Evolutionary conservation across 176 grass and related monocot genomes (phyloP).

Genomic region (Phragmites australis): DNA sequence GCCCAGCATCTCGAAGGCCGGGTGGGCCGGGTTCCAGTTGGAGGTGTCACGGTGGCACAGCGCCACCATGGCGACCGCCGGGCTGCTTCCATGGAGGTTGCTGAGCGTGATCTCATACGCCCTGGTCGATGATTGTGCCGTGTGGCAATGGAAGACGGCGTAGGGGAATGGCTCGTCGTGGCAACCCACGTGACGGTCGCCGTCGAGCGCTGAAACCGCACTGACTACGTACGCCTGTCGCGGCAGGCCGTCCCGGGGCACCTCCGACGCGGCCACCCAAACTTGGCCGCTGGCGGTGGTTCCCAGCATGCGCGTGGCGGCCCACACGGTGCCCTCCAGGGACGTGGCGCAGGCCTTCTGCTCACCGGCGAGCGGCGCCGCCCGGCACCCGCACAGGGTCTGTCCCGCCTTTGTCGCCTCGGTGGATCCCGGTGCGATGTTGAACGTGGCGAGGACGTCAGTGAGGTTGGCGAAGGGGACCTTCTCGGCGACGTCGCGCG

Average conservation of each 20-base stretch:
- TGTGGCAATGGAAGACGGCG: no score
- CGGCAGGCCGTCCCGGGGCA: no score
- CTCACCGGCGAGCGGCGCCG: no score
- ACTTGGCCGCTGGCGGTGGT: neutral
- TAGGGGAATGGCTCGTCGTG: neutral
- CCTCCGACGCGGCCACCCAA: no score
- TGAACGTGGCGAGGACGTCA: no score
- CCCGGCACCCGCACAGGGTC: no score
- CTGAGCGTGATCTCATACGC: no score
- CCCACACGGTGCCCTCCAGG: neutral
- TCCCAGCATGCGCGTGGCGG: neutral
- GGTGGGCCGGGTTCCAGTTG: constrained; percentile 13
- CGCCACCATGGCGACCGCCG: neutral
- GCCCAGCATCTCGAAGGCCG: neutral
- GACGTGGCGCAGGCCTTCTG: no score
- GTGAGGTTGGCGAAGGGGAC: no score
- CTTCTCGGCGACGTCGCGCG: neutral
- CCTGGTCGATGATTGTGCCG: no score
- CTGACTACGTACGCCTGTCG: neutral
- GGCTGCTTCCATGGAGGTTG: neutral
- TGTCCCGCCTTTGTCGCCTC: no score
- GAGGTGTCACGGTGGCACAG: constrained; percentile 27
- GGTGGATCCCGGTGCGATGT: no score
- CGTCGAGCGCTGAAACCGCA: neutral
- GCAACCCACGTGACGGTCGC: neutral